A percentile compares a stretch with the other conserved stretches of the same genome.
phyloP scores from a whole-genome alignment of 2,329 filamentous ascomycete genomes.

The Penicillium capsulatum region DNA sequence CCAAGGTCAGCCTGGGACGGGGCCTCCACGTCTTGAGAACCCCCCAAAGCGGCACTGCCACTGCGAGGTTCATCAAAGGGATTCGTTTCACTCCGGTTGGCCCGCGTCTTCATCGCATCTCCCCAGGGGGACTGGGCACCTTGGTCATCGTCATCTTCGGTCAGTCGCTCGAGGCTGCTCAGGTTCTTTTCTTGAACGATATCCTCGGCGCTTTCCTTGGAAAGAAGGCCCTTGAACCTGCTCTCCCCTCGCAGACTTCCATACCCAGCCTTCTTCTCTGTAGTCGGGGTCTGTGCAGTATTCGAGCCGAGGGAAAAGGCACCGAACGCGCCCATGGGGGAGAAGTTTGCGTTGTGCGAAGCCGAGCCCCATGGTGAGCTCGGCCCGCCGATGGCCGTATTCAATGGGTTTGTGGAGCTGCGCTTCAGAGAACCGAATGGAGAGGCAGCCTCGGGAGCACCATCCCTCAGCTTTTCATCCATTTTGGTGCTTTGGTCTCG shows the following conservation, averaged over 20 bases:
- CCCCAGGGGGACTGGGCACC: constrained; percentile 51
- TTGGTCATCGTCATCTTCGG: constrained; percentile 48
- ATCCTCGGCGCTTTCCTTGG: constrained; percentile 70
- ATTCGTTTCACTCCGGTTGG: constrained; percentile 48
- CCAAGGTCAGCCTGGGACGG: constrained; percentile 45
- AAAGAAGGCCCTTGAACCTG: constrained; percentile 78
- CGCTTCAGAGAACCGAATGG: constrained; percentile 56
- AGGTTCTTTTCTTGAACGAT: constrained; percentile 55
- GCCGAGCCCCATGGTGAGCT: constrained; percentile 58
- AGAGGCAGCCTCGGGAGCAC: constrained; percentile 35
- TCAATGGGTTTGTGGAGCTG: constrained; percentile 52
- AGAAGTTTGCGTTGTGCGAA: constrained; percentile 59
- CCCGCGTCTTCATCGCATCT: constrained; percentile 44
- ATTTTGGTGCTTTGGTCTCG: constrained; percentile 47
- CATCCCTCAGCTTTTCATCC: constrained; percentile 52
- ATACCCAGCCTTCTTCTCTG: constrained; percentile 68
- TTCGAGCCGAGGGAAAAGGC: constrained; percentile 68
- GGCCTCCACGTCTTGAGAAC: constrained; percentile 62
- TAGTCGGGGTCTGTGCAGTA: constrained; percentile 50
- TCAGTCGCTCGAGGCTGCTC: constrained; percentile 51
- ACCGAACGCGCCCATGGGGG: constrained; percentile 80
- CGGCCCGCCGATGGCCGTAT: constrained; percentile 46
- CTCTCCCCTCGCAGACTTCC: constrained; percentile 70
- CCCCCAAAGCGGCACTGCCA: constrained; percentile 67
- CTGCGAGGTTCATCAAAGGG: constrained; percentile 51